Conservation (phyloP, 2,329 filamentous ascomycete genomes). For the Xylariales sp. region DNA sequence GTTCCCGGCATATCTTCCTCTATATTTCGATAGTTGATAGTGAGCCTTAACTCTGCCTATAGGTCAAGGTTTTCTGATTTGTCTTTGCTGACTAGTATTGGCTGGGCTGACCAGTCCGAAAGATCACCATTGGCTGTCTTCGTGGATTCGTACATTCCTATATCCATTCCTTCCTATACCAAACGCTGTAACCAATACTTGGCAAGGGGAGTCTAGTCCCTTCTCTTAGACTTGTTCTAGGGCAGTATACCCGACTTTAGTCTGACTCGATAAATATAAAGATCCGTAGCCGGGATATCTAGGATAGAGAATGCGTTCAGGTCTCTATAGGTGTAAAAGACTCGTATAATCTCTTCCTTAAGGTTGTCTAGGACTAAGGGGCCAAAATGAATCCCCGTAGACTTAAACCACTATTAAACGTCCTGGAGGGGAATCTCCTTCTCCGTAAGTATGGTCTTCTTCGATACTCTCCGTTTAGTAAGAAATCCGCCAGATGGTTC, state of each 20-base stretch:
- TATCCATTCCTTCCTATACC: background rate
- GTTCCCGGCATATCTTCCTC: too few species aligned
- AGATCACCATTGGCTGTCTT: background rate
- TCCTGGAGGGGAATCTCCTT: background rate
- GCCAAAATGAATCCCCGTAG: background rate
- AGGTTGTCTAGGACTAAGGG: background rate
- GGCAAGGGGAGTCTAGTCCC: background rate
- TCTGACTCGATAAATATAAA: background rate
- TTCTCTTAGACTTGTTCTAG: background rate
- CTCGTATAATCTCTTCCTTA: background rate
- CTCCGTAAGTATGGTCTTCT: background rate
- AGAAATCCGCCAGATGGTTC: too few species aligned
- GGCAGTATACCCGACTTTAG: background rate
- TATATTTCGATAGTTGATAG: too few species aligned
- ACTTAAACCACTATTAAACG: background rate
- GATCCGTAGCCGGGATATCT: background rate
- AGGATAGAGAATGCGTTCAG: background rate
- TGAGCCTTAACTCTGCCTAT: too few species aligned
- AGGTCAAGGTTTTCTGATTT: too few species aligned
- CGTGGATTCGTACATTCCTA: background rate
- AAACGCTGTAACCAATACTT: conserved; percentile 1
- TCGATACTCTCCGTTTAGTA: background rate
- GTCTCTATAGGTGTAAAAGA: background rate
- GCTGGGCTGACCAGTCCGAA: background rate
- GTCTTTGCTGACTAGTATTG: background rate